Evolutionary conservation across 306 rosid species (phyloP).

Genomic region (Hylodesmum podocarpum): DNA sequence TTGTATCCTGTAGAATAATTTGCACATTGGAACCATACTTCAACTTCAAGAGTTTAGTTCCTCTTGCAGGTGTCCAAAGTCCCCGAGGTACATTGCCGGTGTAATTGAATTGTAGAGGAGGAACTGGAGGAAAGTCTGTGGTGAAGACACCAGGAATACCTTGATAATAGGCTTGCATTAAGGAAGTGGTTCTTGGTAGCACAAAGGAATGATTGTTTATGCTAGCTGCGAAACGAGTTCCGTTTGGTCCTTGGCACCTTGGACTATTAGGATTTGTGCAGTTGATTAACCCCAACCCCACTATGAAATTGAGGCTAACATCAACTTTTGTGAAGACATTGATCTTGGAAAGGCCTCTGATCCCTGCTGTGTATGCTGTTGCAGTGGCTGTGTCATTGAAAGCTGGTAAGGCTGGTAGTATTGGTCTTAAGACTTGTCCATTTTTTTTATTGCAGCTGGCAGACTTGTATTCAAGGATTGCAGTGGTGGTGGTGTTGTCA

Average conservation of each 20-base stretch:
- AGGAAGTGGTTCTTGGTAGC: slow-evolving; percentile 62
- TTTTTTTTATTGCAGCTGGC: slow-evolving; percentile 34
- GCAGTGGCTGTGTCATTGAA: slow-evolving; percentile 74
- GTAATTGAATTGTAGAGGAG: slow-evolving; percentile 70
- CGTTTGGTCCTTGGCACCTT: slow-evolving; percentile 95
- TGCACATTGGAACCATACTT: slow-evolving; percentile 77
- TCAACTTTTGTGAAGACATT: slow-evolving; percentile 47
- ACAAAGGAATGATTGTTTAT: slow-evolving; percentile 87
- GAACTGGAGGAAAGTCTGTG: slow-evolving; percentile 80
- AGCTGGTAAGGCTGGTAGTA: slow-evolving; percentile 56
- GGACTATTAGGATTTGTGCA: slow-evolving; percentile 86
- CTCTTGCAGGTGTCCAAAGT: slow-evolving; percentile 64
- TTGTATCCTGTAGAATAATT: slow-evolving; percentile 80
- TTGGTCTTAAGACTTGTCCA: slow-evolving; percentile 43
- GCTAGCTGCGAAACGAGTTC: slow-evolving; percentile 90
- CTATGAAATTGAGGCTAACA: slow-evolving; percentile 55
- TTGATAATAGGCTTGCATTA: slow-evolving; percentile 86
- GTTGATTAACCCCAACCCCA: slow-evolving; percentile 79
- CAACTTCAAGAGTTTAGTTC: slow-evolving; percentile 68
- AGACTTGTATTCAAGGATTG: slow-evolving; percentile 78
- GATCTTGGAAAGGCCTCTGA: slow-evolving; percentile 56
- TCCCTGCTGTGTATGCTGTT: slow-evolving; percentile 54
- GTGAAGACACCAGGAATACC: slow-evolving; percentile 78
- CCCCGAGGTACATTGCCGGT: slow-evolving; percentile 85
- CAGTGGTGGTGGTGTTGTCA: slow-evolving; percentile 94